Percentiles rank a stretch among this genome's conserved stretches.
Evolutionary conservation across 176 grass and related monocot genomes (phyloP).

Genomic region (Carex parvula): DNA sequence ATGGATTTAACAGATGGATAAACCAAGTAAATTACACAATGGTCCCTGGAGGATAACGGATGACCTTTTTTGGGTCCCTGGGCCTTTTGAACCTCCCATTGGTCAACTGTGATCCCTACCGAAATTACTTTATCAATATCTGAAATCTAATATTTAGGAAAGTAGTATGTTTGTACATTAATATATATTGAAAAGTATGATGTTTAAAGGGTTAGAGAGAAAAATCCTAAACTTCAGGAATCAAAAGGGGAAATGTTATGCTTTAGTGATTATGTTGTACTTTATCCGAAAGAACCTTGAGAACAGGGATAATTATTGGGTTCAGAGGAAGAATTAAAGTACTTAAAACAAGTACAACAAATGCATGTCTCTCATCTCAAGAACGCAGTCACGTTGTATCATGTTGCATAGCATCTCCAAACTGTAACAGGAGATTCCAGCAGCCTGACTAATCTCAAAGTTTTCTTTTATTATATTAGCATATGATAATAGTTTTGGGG

Average conservation of each 20-base stretch:
- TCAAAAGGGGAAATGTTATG: background rate
- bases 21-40: constrained; percentile 5
- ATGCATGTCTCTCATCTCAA: constrained; percentile 15
- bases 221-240: background rate
- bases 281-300: background rate
- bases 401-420: constrained; percentile 25
- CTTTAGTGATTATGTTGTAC: background rate
- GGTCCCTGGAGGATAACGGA: background rate
- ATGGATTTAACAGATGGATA: too few species aligned
- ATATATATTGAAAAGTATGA: background rate
- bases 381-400: constrained; percentile 21
- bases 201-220: background rate
- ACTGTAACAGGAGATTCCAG: constrained; percentile 24
- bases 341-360: constrained; percentile 16
- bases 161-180: background rate
- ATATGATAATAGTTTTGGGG: constrained; percentile 17
- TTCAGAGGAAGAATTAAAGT: constrained; percentile 16
- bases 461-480: background rate
- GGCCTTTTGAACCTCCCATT: background rate
- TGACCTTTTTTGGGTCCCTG: constrained; percentile 2
- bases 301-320: constrained; percentile 3
- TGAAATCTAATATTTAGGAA: background rate
- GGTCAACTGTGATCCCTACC: background rate
- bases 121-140: background rate
- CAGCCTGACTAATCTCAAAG: background rate